phyloP scores from a whole-genome alignment of 23 red algal species.

The Chondrus crispus region DNA sequence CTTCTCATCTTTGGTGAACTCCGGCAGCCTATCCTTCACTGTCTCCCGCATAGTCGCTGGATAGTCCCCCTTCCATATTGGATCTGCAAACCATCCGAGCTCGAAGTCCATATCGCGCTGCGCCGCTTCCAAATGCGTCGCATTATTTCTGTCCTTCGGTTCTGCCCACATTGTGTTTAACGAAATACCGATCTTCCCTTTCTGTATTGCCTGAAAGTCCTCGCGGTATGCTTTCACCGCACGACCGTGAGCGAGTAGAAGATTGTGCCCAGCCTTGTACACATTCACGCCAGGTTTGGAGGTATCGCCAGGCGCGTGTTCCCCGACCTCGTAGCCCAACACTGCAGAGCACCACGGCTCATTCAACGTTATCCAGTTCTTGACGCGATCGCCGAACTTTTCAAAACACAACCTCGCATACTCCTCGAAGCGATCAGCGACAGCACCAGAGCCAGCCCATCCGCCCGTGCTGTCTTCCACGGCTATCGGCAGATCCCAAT shows the following conservation, averaged over 20 bases:
- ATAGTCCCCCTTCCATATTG: slow-evolving; percentile 60
- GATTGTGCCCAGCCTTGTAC: slow-evolving; percentile 60
- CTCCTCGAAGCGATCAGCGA: slow-evolving; percentile 48
- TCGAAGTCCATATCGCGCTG: slow-evolving; percentile 45
- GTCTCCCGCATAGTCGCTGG: slow-evolving; percentile 37
- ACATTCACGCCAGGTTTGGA: slow-evolving; percentile 33
- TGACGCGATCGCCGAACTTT: slow-evolving; percentile 62
- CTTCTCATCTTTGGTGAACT: slow-evolving; percentile 41
- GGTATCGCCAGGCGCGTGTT: slow-evolving; percentile 60
- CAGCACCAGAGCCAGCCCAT: slow-evolving; percentile 29
- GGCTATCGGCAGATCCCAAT: slow-evolving; percentile 56
- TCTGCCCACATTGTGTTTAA: slow-evolving; percentile 44
- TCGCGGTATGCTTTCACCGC: slow-evolving; percentile 52
- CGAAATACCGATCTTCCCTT: slow-evolving; percentile 52
- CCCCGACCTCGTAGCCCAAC: slow-evolving; percentile 44
- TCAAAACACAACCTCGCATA: slow-evolving; percentile 60
- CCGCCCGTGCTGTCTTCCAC: slow-evolving; percentile 35
- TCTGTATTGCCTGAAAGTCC: slow-evolving; percentile 33
- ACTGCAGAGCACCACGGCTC: slow-evolving; percentile 67
- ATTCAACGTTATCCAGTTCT: slow-evolving; percentile 66
- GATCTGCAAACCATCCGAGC: slow-evolving; percentile 73
- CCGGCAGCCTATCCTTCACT: slow-evolving; percentile 32
- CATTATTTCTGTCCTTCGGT: slow-evolving; percentile 21
- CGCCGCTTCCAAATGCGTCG: neutral
- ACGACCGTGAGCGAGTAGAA: slow-evolving; percentile 54